phyloP scores from a whole-genome alignment of 2,329 filamentous ascomycete genomes.

The Teratosphaeria pseudoeucalypti region DNA sequence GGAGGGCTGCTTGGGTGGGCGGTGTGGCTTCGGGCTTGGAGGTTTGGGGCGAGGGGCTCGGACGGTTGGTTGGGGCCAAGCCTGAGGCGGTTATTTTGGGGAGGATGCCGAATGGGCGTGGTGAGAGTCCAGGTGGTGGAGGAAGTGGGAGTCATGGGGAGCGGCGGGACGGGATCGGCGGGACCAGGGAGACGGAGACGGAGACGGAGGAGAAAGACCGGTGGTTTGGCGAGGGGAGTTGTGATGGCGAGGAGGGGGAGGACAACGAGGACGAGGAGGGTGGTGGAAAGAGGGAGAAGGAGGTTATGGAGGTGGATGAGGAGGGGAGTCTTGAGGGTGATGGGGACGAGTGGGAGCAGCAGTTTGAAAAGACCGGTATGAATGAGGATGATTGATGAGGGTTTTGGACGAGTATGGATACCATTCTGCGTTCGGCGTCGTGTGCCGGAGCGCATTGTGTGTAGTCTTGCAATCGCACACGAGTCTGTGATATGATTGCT shows the following conservation, averaged over 20 bases:
- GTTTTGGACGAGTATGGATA: not conserved
- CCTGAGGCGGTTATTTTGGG: conserved; percentile 12
- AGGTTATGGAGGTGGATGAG: not conserved
- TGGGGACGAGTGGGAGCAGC: not conserved
- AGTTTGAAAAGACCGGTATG: not conserved
- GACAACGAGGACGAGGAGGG: not conserved
- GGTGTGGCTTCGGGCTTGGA: conserved; percentile 37
- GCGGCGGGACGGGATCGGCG: not conserved
- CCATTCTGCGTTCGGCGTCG: not conserved
- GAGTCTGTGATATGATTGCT: not conserved
- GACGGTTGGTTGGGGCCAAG: conserved; percentile 34
- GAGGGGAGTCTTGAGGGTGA: not conserved
- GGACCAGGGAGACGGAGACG: not conserved
- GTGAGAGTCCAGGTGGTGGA: not conserved
- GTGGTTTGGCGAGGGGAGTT: not conserved
- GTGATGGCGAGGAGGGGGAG: not conserved
- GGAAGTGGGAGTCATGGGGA: not conserved
- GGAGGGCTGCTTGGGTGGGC: conserved; percentile 47
- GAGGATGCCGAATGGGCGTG: not conserved
- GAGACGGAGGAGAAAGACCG: not conserved
- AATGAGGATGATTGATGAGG: not conserved
- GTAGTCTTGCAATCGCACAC: not conserved
- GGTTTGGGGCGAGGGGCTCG: conserved; percentile 33
- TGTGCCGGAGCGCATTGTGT: not conserved
- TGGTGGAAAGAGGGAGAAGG: not conserved